These are phyloP conservation scores for Pythium brachiatum DNA, from an alignment of 352 stramenopile genomes.

Conservation along the genomic window DNA sequence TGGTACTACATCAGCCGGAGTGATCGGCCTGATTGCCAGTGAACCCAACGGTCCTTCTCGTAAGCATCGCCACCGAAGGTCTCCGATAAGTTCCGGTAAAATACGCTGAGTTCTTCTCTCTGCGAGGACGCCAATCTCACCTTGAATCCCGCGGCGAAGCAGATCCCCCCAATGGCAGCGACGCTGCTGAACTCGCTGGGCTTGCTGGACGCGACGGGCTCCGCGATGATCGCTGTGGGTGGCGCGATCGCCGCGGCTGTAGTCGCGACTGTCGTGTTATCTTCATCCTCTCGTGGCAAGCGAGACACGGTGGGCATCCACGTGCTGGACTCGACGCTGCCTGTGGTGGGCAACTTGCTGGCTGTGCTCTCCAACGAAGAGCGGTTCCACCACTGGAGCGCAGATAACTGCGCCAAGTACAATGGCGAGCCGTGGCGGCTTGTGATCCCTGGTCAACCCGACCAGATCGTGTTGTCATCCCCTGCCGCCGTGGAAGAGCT, in stretches of 20 bases:
- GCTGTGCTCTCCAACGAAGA: slow-evolving; percentile 26
- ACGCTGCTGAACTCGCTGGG: not conserved
- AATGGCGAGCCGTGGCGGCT: slow-evolving; percentile 29
- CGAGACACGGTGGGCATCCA: not conserved
- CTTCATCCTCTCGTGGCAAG: not conserved
- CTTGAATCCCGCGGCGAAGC: too few relatives aligned
- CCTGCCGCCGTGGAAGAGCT: slow-evolving; percentile 31
- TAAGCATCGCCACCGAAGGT: too few relatives aligned
- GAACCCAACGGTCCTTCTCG: too few relatives aligned
- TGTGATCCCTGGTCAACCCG: slow-evolving; percentile 10
- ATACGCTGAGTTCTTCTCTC: too few relatives aligned
- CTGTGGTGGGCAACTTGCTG: slow-evolving; percentile 42
- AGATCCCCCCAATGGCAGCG: not conserved
- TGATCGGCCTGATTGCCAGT: not conserved
- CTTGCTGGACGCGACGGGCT: not conserved
- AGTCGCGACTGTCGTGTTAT: not conserved
- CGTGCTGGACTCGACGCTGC: slow-evolving; percentile 20
- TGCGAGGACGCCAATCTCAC: too few relatives aligned
- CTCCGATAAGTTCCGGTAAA: too few relatives aligned
- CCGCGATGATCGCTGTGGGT: not conserved
- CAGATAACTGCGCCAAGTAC: slow-evolving; percentile 7
- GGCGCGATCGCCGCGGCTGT: not conserved
- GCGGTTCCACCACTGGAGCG: slow-evolving; percentile 44
- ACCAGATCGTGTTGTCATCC: slow-evolving; percentile 21
- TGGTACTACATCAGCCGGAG: not conserved